A percentile compares a stretch with the other conserved stretches of the same genome.
phyloP scores from a whole-genome alignment of 495 filamentous ascomycete species.

The Thermochaetoides thermophila region DNA sequence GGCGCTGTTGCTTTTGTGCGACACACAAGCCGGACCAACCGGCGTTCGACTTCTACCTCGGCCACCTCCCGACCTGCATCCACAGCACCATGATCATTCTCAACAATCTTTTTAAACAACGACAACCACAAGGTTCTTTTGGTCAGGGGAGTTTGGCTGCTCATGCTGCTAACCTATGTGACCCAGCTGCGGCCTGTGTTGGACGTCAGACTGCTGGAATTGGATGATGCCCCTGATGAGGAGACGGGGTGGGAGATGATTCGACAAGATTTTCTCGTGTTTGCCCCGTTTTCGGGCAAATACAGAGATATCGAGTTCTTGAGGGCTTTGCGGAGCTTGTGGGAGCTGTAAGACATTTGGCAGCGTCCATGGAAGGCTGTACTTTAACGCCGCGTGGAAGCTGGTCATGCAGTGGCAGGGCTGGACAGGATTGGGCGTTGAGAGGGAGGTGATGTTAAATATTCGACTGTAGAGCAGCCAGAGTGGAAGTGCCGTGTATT shows the following conservation, averaged over 20 bases:
- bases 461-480: conserved; percentile 20
- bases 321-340: conserved; percentile 15
- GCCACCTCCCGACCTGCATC: conserved; percentile 12
- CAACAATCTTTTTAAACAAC: conserved; percentile 6
- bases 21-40: conserved; percentile 14
- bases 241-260: conserved; percentile 8
- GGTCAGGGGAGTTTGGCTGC: conserved; percentile 16
- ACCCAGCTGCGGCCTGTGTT: conserved; percentile 19
- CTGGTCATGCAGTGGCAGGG: conserved; percentile 12
- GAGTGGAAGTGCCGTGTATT: too few species aligned
- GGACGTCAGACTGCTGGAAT: conserved; percentile 9
- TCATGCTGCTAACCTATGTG: conserved; percentile 16
- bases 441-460: conserved; percentile 14
- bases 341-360: conserved; percentile 9
- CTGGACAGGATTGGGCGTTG: conserved; percentile 15
- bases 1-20: conserved; percentile 9
- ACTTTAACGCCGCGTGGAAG: conserved; percentile 17
- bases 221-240: conserved; percentile 2
- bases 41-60: conserved; percentile 18
- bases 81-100: conserved; percentile 13
- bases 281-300: not conserved
- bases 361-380: conserved; percentile 5
- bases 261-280: conserved; percentile 1
- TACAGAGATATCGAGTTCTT: conserved; percentile 9
- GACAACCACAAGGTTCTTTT: conserved; percentile 6